Evolutionary conservation across 306 rosid species (phyloP).

Genomic region (Carpinus viminea): DNA sequence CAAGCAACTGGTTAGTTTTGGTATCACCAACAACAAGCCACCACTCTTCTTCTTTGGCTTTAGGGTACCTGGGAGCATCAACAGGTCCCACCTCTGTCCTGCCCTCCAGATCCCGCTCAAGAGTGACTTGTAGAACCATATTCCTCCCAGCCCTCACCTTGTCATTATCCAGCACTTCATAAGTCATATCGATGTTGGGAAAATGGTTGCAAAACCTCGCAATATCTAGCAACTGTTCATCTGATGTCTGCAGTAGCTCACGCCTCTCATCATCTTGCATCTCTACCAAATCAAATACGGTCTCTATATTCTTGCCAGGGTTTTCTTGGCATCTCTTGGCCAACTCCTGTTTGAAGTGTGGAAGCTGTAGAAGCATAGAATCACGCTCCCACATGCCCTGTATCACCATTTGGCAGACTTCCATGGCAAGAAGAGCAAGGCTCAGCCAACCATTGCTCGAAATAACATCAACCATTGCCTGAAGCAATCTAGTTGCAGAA

Average conservation of each 20-base stretch:
- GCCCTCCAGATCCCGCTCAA: constrained; percentile 80
- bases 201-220: constrained; percentile 81
- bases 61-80: constrained; percentile 77
- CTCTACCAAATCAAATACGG: constrained; percentile 84
- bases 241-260: constrained; percentile 74
- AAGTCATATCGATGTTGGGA: constrained; percentile 75
- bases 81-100: constrained; percentile 68
- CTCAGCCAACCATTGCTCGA: constrained; percentile 91
- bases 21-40: constrained; percentile 94
- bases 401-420: constrained; percentile 93
- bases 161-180: constrained; percentile 66
- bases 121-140: constrained; percentile 61
- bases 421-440: constrained; percentile 88
- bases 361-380: constrained; percentile 86
- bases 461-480: constrained; percentile 93
- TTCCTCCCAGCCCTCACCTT: constrained; percentile 61
- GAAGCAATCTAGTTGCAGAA: constrained; percentile 79
- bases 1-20: constrained; percentile 64
- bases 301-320: constrained; percentile 69
- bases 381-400: constrained; percentile 95
- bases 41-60: constrained; percentile 93
- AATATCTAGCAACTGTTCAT: constrained; percentile 67
- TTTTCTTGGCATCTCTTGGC: constrained; percentile 77
- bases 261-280: constrained; percentile 86
- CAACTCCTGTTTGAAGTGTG: constrained; percentile 86